phyloP scores from a whole-genome alignment of 2,329 filamentous ascomycete species.

The Tolypocladium ovalisporum region DNA sequence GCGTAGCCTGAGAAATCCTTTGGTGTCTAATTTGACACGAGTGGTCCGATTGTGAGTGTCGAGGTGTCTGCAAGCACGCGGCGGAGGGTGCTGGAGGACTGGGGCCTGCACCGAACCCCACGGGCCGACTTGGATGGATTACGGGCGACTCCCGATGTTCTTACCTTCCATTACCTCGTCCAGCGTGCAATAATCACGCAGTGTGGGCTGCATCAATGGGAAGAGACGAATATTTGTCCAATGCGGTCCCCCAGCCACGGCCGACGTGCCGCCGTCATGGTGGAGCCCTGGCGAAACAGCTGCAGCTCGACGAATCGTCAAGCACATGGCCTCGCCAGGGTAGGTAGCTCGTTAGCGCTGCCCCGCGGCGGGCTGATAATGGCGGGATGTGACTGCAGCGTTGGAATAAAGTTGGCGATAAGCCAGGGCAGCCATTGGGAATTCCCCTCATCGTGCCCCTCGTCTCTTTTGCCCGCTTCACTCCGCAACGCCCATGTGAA shows the following conservation, averaged over 20 bases:
- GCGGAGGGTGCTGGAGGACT: background rate
- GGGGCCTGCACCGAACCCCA: background rate
- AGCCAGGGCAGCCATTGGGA: background rate
- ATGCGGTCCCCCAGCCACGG: background rate
- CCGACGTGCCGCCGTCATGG: background rate
- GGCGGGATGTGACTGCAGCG: background rate
- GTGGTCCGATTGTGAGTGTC: background rate
- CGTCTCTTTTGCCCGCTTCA: background rate
- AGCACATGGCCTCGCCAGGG: background rate
- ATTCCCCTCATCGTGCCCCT: background rate
- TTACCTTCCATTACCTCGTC: no score
- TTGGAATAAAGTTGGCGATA: background rate
- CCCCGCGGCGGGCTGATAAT: background rate
- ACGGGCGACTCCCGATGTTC: background rate
- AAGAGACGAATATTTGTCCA: background rate
- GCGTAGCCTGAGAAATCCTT: background rate
- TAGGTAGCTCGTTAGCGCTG: background rate
- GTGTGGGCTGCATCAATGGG: background rate
- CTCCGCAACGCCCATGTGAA: background rate
- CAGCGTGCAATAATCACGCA: background rate
- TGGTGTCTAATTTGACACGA: background rate
- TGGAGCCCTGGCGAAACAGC: background rate
- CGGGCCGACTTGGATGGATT: background rate
- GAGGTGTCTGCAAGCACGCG: background rate
- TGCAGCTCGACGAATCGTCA: background rate